Conservation (phyloP, 1,139 yeast genomes). For the Diutina sp. region DNA sequence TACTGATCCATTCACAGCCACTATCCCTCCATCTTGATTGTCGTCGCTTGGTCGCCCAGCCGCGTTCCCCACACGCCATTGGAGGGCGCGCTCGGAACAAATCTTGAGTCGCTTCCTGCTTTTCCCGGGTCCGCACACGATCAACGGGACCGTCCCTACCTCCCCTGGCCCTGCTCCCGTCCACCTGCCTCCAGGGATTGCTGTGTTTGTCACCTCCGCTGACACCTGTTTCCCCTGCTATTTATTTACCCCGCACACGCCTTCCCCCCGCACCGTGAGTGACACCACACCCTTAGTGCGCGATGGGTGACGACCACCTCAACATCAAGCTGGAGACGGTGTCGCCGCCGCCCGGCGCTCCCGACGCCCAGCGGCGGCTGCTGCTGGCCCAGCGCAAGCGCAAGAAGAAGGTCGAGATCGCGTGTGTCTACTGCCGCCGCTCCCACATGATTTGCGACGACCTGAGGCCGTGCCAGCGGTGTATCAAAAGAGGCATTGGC, state of each 20-base stretch:
- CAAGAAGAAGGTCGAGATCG: conserved; percentile 49
- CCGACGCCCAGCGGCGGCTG: not conserved
- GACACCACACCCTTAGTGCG: not conserved
- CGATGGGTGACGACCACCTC: not conserved
- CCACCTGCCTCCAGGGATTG: not conserved
- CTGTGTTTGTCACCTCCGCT: too few species aligned
- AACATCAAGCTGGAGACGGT: not conserved
- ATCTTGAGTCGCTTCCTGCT: not conserved
- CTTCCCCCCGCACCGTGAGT: too few species aligned
- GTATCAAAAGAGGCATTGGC: conserved; percentile 79
- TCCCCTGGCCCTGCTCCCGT: not conserved
- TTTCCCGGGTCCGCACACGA: not conserved
- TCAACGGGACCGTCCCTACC: not conserved
- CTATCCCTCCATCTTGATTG: too few species aligned
- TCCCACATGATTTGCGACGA: conserved; percentile 94
- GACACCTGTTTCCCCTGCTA: too few species aligned
- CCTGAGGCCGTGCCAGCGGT: conserved; percentile 74
- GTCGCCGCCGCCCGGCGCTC: not conserved
- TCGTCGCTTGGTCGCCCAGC: not conserved
- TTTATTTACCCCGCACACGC: too few species aligned
- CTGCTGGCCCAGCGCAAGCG: conserved; percentile 12
- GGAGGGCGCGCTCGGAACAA: not conserved
- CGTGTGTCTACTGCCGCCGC: conserved; percentile 86
- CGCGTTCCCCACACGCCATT: not conserved
- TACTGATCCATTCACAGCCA: too few species aligned